Evolutionary conservation across 495 filamentous ascomycete genomes (phyloP).

Genomic region (Aspergillus homomorphus): DNA sequence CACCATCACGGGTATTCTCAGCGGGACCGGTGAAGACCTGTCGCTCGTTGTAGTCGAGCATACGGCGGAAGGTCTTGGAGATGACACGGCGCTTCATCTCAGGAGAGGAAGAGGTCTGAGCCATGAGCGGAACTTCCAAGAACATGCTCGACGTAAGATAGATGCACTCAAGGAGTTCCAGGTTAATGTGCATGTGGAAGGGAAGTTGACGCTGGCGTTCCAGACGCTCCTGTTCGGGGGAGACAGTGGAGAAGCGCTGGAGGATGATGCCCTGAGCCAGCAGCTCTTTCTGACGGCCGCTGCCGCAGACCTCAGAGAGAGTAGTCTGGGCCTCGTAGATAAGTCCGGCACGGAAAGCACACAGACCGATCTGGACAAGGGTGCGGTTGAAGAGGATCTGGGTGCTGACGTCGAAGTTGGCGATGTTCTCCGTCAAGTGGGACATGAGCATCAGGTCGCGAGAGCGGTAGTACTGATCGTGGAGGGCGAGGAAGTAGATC

Average conservation of each 20-base stretch:
- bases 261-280: conserved; percentile 97
- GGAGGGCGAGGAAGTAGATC: conserved; percentile 95
- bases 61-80: conserved; percentile 98
- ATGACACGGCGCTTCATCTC: conserved; percentile 98
- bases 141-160: conserved; percentile 99
- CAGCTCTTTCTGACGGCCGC: conserved; percentile 94
- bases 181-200: conserved; percentile 99
- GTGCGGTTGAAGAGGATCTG: conserved; percentile 99
- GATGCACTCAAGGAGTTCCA: conserved; percentile 95
- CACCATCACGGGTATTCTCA: conserved; percentile 97
- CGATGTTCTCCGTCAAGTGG: conserved; percentile 94
- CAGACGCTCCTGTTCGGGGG: conserved; percentile 93
- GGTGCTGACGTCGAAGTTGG: conserved; percentile 89
- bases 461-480: conserved; percentile 95
- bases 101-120: conserved; percentile 91
- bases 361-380: conserved; percentile 95
- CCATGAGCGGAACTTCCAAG: conserved; percentile 93
- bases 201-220: conserved; percentile 95
- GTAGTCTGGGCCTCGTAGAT: conserved; percentile 97
- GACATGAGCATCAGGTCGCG: conserved; percentile 99
- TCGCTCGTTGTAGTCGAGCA: conserved; percentile 98
- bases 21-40: conserved; percentile 98
- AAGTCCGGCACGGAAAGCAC: conserved; percentile 93
- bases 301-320: conserved; percentile 95
- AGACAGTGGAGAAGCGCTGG: conserved; percentile 90